Conservation (phyloP, 2,329 filamentous ascomycete genomes). For the Monosporascus cannonballus region DNA sequence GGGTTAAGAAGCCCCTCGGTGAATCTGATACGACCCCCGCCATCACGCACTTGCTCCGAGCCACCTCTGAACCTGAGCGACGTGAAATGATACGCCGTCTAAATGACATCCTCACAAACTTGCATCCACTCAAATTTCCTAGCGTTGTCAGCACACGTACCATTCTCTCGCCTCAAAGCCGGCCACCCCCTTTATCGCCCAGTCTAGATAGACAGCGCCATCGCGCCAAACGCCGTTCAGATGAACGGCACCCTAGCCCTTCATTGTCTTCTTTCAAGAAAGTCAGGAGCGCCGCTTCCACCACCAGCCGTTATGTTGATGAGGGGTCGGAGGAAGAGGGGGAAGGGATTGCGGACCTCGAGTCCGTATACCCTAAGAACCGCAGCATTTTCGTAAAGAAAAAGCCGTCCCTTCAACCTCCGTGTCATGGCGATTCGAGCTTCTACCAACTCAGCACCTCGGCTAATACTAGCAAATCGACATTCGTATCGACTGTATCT, state of each 20-base stretch:
- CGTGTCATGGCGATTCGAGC: constrained; percentile 1
- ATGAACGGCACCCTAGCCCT: constrained; percentile 11
- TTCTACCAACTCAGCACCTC: constrained; percentile 17
- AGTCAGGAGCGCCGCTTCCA: constrained; percentile 8
- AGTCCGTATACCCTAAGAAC: constrained; percentile 6
- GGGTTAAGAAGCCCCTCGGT: constrained; percentile 20
- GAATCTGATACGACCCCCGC: constrained; percentile 16
- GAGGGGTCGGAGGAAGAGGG: constrained; percentile 5
- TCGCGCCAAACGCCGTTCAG: constrained; percentile 17
- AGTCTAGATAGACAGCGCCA: constrained; percentile 3
- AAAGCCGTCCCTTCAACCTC: constrained; percentile 2
- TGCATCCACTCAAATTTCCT: constrained; percentile 7
- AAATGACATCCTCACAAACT: constrained; percentile 13
- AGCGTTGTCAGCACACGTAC: neutral
- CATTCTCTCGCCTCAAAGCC: neutral
- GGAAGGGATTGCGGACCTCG: constrained; percentile 8
- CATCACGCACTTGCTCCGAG: constrained; percentile 13
- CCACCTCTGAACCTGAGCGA: constrained; percentile 19
- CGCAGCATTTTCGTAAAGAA: constrained; percentile 12
- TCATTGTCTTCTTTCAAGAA: constrained; percentile 16
- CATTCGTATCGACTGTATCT: constrained; percentile 22
- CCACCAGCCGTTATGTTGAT: neutral
- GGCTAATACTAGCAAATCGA: constrained; percentile 26
- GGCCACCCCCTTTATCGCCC: constrained; percentile 8
- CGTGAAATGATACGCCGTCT: constrained; percentile 15